phyloP scores from a whole-genome alignment of 768 basidiomycete genomes.

The Hortiboletus flavorubellus region DNA sequence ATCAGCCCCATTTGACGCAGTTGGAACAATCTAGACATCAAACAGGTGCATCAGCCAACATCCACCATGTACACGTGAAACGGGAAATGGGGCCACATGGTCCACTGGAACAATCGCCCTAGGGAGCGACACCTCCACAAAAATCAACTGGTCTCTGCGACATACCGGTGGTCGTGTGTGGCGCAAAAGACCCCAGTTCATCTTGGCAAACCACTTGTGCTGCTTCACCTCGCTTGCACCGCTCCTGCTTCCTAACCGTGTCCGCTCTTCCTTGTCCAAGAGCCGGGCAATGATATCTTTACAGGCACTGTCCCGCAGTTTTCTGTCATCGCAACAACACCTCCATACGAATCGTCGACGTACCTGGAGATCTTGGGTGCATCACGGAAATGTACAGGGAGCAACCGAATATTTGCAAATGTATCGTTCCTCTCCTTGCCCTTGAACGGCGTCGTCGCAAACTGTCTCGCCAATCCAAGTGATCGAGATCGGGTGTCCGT shows the following conservation, averaged over 20 bases:
- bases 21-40: conserved; percentile 69
- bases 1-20: conserved; percentile 69
- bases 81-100: conserved; percentile 13
- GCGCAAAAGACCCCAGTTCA: conserved; percentile 95
- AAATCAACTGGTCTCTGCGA: conserved; percentile 1
- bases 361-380: conserved; percentile 73
- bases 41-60: conserved; percentile 24
- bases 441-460: conserved; percentile 98
- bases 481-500: conserved; percentile 31
- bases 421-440: conserved; percentile 92
- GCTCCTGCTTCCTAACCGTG: conserved; percentile 83
- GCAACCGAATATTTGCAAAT: conserved; percentile 89
- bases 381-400: conserved; percentile 86
- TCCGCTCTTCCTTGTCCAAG: conserved; percentile 88
- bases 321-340: conserved; percentile 9
- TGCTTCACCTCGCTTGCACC: conserved; percentile 99
- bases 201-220: conserved; percentile 96
- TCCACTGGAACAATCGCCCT: background rate
- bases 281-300: conserved; percentile 86
- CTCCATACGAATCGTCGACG: conserved; percentile 27
- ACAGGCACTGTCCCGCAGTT: conserved; percentile 54
- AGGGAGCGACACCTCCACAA: background rate
- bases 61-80: conserved; percentile 18
- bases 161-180: conserved; percentile 91
- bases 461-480: conserved; percentile 47